A percentile compares a stretch with the other conserved stretches of the same genome.
Evolutionary conservation across 2,329 filamentous ascomycete species (phyloP).

Genomic region (Curvularia verruculosa): DNA sequence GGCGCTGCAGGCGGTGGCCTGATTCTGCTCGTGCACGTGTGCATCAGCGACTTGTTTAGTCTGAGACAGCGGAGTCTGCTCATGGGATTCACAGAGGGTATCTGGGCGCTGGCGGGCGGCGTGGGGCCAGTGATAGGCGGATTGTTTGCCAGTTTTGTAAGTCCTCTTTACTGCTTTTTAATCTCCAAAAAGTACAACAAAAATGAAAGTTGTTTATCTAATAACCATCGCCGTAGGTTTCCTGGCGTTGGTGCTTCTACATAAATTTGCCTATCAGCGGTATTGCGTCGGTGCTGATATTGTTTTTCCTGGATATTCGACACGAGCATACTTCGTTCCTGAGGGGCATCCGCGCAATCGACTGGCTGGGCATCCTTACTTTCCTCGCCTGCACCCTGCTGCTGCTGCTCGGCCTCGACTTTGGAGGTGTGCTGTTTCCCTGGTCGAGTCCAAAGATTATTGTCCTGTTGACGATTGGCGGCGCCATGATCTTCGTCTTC

Average conservation of each 20-base stretch:
- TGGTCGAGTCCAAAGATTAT: constrained; percentile 63
- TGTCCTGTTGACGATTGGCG: constrained; percentile 60
- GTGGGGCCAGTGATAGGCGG: constrained; percentile 62
- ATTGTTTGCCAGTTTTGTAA: constrained; percentile 53
- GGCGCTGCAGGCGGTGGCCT: constrained; percentile 69
- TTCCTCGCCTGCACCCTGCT: constrained; percentile 59
- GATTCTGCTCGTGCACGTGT: constrained; percentile 66
- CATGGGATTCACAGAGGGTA: constrained; percentile 58
- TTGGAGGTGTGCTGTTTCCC: constrained; percentile 59
- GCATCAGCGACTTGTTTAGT: constrained; percentile 68
- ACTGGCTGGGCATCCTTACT: constrained; percentile 61
- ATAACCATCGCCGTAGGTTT: no score
- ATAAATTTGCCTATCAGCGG: constrained; percentile 62
- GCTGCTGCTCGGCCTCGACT: constrained; percentile 61
- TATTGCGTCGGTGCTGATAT: constrained; percentile 55
- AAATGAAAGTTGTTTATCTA: no score
- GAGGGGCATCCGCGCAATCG: constrained; percentile 58
- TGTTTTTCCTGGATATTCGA: constrained; percentile 62
- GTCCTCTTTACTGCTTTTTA: no score
- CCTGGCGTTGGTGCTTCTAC: constrained; percentile 63
- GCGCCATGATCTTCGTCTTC: constrained; percentile 58
- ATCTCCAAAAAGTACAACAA: no score
- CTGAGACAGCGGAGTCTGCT: constrained; percentile 59
- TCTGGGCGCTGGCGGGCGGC: constrained; percentile 62
- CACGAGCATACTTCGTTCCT: constrained; percentile 59